Evolutionary conservation across 305 asterid species (phyloP), one percentile per base, ranked within the genome.

Genomic region (Petunia hybrid): DNA sequence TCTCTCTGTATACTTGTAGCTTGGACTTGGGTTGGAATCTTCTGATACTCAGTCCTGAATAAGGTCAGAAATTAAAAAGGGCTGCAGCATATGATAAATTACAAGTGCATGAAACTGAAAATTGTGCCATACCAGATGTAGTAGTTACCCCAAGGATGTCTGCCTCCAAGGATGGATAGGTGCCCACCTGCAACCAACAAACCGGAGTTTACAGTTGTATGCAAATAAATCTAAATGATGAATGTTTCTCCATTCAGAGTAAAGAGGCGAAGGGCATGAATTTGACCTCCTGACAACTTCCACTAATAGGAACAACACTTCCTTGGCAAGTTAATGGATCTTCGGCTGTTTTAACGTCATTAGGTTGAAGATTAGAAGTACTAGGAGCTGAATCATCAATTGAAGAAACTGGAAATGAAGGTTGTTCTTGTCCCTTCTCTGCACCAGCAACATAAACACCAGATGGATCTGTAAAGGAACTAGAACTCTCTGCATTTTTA

Each of bases 1-100:
- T 84, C 82, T 69, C 85, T 76, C 82, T 65, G 66, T 85, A 89
- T 70, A 59, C 81, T 63, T 83, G 87, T 79, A 64, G 38, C 79
- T 89, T 91, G 60, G 89, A 86, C 84, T 90, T 88, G 59, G 93
- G 89, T 85, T 87, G 89, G 80, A 82, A 88, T 77, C 86, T 89
- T 82, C 88, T 91, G 39, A 79, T 79, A 62, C 82, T 81, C 82
- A 60, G 85, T 66, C 86, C 97, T 92, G 85, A 16, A 86, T 31
- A 89, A 57, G 75, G 40, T 39, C 36, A 64, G 38, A 59, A 46
- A 66, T 78, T 81, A 67, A 84, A 81, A 55, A 65, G 46, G 48
- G 64, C 48, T 57, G 57, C 45, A 81, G 82, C n/a, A 83, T 16
- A 68, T 42, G 76, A 79, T 48, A 82, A 55, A 4, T 63, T 55